phyloP scores from a whole-genome alignment of 768 basidiomycete genomes.

The Cystobasidium onofrii region DNA sequence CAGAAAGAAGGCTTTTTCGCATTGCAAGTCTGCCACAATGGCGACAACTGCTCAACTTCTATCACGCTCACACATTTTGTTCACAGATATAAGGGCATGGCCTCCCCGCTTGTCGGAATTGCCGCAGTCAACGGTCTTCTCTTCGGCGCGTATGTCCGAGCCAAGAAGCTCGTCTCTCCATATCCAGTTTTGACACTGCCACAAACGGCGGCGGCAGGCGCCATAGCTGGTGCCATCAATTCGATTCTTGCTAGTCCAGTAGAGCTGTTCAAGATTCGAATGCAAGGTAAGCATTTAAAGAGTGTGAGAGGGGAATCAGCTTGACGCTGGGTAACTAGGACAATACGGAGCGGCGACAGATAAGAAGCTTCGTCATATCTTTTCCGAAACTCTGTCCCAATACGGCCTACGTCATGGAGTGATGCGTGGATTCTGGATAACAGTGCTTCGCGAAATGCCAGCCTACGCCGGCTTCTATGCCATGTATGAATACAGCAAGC shows the following conservation, averaged over 20 bases:
- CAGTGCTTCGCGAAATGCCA: conserved; percentile 85
- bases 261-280: conserved; percentile 97
- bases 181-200: conserved; percentile 72
- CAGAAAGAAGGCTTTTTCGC: conserved; percentile 83
- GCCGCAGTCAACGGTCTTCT: conserved; percentile 93
- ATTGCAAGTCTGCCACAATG: conserved; percentile 49
- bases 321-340: too few relatives aligned
- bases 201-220: conserved; percentile 74
- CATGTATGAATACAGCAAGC: conserved; percentile 86
- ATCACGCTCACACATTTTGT: too few relatives aligned
- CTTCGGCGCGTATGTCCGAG: conserved; percentile 80
- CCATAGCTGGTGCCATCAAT: conserved; percentile 86
- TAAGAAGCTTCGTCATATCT: conserved; percentile 64
- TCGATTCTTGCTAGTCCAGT: conserved; percentile 83
- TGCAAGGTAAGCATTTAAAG: conserved; percentile 72
- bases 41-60: conserved; percentile 52
- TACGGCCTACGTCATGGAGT: conserved; percentile 81
- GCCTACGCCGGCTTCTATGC: conserved; percentile 62
- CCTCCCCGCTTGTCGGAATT: conserved; percentile 80
- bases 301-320: too few relatives aligned
- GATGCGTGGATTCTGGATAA: conserved; percentile 98
- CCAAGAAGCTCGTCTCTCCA: conserved; percentile 74
- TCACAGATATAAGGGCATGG: conserved; percentile 58
- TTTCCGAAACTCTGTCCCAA: conserved; percentile 71
- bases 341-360: conserved; percentile 74